Evolutionary conservation across 192 early-diverging fungal species (phyloP), one percentile per base, ranked within the genome.

Genomic region (Coemansia sp.): DNA sequence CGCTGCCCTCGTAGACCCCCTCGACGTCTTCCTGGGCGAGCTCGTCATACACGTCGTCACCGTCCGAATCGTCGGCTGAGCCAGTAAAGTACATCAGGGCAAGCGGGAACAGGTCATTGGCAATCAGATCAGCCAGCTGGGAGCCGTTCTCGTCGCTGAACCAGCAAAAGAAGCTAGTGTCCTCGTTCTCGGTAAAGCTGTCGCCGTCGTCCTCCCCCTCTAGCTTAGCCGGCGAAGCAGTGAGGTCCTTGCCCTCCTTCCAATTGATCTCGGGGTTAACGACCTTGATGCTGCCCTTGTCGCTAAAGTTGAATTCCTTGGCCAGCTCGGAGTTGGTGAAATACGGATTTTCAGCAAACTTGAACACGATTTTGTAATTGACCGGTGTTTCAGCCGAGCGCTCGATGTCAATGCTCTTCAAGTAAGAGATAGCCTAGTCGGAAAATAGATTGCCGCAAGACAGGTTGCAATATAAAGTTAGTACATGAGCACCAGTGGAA

Each of bases 1-100:
- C 69, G 39, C 57, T 42, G 63, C 17, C 53, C n/a, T 68, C 60
- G 31, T 32, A 45, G 15, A 59, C 71, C 19, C 62, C 77, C 17
- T 79, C 72, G 37, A 57, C 62, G 24, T 70, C 71, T 64, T 67
- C 70, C 32, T 69, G 57, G 17, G 17, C 63, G 41, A 63, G 27
- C 51, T 73, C 77, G 7, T 56, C 53, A 76, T 89, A 93, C 63
- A 89, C 86, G 53, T 89, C 86, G 31, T 93, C 92, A 42, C 88
- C 90, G 41, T 79, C 82, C 12, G 74, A 74, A 32, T 86, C 85
- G 3, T 89, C 87, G 2, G 53, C 29, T 14, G 77, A 83, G 20
- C 71, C 90, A 76, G 96, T 94, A 86, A 97, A 98, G 63, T 87
- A 88, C 87, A 98, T 98, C 87, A 97, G 97, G 25, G 96, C 94